Percentiles rank a stretch among this genome's conserved stretches.
Evolutionary conservation across 306 rosid genomes (phyloP).

Genomic region (Gynostemma pentaphyllum): DNA sequence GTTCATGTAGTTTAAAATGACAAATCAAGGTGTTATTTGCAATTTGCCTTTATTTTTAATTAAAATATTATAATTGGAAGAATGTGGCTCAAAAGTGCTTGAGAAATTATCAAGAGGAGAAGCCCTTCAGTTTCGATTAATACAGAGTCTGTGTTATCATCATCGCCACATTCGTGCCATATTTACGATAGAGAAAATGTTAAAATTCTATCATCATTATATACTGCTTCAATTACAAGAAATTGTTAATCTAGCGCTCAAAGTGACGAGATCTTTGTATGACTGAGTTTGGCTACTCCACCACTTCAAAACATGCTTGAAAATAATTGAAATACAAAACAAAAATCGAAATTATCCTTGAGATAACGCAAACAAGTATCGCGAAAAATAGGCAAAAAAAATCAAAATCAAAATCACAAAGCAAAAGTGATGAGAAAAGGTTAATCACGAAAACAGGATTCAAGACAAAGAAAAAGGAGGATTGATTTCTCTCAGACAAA

Average conservation of each 20-base stretch:
- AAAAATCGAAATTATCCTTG: background rate
- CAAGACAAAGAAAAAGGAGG: background rate
- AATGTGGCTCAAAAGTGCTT: conserved; percentile 15
- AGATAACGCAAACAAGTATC: background rate
- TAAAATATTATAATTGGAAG: too few species aligned
- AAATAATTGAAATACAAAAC: background rate
- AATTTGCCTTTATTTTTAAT: too few species aligned
- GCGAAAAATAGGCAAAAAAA: background rate
- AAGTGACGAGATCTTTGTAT: too few species aligned
- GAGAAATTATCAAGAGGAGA: conserved; percentile 6
- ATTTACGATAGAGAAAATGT: background rate
- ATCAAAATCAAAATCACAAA: background rate
- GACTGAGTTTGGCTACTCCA: too few species aligned
- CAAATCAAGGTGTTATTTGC: too few species aligned
- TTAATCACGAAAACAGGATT: too few species aligned
- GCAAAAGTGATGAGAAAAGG: background rate
- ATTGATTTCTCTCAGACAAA: conserved; percentile 22
- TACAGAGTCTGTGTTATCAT: background rate
- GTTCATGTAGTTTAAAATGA: too few species aligned
- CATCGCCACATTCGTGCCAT: conserved; percentile 1
- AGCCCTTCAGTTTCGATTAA: conserved; percentile 2
- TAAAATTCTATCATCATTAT: too few species aligned
- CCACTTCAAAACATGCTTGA: too few species aligned
- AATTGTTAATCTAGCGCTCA: too few species aligned
- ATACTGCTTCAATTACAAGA: too few species aligned